Percentiles rank a stretch among this genome's conserved stretches.
Conservation (phyloP, 495 filamentous ascomycete species). For the Neohortaea acidophila region DNA sequence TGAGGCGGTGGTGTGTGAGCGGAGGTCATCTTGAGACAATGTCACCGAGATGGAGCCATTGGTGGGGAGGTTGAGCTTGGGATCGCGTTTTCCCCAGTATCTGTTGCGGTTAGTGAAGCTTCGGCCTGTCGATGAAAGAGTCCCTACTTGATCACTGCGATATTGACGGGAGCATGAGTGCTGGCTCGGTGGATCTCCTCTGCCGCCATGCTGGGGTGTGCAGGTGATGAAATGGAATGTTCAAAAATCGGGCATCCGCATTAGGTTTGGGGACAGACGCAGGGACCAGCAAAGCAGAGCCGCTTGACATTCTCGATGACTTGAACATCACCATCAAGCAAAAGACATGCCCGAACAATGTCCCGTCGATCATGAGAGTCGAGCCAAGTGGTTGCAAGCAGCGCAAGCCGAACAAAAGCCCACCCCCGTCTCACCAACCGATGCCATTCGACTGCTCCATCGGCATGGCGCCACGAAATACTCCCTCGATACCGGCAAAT, state of each 20-base stretch:
- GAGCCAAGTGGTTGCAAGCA: slow-evolving; percentile 63
- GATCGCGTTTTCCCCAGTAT: slow-evolving; percentile 96
- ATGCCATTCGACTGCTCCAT: neutral
- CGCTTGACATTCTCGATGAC: too few relatives aligned
- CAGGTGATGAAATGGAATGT: too few relatives aligned
- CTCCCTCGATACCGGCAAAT: neutral
- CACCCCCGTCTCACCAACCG: slow-evolving; percentile 8
- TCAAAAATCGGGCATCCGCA: too few relatives aligned
- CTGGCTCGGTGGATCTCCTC: slow-evolving; percentile 64
- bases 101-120: slow-evolving; percentile 33
- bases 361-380: slow-evolving; percentile 77
- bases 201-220: slow-evolving; percentile 36
- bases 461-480: neutral
- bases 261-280: too few relatives aligned
- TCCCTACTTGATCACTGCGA: slow-evolving; percentile 88
- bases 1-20: slow-evolving; percentile 89
- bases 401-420: slow-evolving; percentile 21
- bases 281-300: too few relatives aligned
- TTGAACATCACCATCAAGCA: slow-evolving; percentile 8
- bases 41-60: slow-evolving; percentile 95
- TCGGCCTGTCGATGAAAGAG: neutral
- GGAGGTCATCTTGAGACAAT: slow-evolving; percentile 81
- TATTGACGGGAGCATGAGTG: slow-evolving; percentile 96
- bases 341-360: slow-evolving; percentile 37
- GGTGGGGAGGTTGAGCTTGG: slow-evolving; percentile 84